A percentile compares a stretch with the other conserved stretches of the same genome.
Evolutionary conservation across 805 yeast species (phyloP).

Genomic region (Cyberlindnera maritima): DNA sequence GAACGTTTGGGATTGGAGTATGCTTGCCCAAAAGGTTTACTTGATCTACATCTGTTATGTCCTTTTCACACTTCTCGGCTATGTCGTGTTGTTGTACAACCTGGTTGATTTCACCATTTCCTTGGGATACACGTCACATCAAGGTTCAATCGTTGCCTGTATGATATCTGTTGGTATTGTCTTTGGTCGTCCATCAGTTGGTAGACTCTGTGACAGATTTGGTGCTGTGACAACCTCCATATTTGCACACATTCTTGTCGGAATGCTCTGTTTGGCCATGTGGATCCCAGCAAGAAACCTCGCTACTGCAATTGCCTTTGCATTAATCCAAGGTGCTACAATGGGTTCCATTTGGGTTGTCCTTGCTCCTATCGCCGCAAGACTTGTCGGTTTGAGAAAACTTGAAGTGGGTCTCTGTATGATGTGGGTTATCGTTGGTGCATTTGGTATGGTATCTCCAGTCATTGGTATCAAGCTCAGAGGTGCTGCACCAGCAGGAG

Average conservation of each 20-base stretch:
- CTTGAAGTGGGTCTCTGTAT: conserved; percentile 47
- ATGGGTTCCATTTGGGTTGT: conserved; percentile 66
- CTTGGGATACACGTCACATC: conserved; percentile 51
- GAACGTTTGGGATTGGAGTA: conserved; percentile 39
- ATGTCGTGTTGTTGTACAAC: conserved; percentile 56
- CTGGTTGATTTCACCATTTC: conserved; percentile 59
- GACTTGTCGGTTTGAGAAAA: conserved; percentile 52
- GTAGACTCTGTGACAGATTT: conserved; percentile 45
- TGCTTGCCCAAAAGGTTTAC: conserved; percentile 39
- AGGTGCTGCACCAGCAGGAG: conserved; percentile 27
- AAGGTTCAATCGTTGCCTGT: conserved; percentile 58
- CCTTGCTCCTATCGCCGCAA: conserved; percentile 47
- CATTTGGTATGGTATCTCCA: conserved; percentile 54
- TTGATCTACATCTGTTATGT: conserved; percentile 41
- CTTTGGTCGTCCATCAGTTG: conserved; percentile 55
- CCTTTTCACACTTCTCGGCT: conserved; percentile 54
- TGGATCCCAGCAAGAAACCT: conserved; percentile 57
- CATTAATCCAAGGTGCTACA: conserved; percentile 48
- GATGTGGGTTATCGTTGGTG: conserved; percentile 52
- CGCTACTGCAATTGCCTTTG: conserved; percentile 53
- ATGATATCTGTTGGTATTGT: conserved; percentile 58
- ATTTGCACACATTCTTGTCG: conserved; percentile 37
- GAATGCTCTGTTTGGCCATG: conserved; percentile 44
- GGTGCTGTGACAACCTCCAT: conserved; percentile 52
- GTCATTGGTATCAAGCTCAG: conserved; percentile 56